Percentiles rank a stretch among this genome's conserved stretches.
Conservation (phyloP, 306 rosid species). For the Sechiopsis laciniata region DNA sequence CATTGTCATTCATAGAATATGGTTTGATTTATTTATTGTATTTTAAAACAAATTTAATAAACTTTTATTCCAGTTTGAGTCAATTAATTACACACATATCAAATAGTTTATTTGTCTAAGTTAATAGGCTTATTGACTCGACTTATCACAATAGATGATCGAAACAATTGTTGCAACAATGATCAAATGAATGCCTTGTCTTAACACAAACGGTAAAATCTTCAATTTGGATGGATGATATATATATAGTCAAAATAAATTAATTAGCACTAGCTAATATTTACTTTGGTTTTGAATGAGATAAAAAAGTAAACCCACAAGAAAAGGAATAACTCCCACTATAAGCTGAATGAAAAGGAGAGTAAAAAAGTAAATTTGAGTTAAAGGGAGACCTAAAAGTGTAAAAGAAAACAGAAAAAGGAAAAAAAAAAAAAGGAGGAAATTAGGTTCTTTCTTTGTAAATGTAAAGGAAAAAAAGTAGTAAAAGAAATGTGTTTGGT, state of each 20-base stretch:
- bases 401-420: background rate
- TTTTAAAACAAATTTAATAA: too few relatives aligned
- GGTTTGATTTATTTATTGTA: background rate
- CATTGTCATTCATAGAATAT: background rate
- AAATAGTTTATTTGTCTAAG: too few relatives aligned
- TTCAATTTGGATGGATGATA: background rate
- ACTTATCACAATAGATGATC: too few relatives aligned
- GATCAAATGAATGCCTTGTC: background rate
- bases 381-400: background rate
- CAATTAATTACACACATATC: too few relatives aligned
- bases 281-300: background rate
- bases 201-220: background rate
- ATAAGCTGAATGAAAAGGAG: background rate
- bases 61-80: too few relatives aligned
- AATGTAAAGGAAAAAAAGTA: background rate
- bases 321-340: too few relatives aligned
- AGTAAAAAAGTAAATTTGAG: background rate
- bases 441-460: background rate
- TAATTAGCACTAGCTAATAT: background rate
- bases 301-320: too few relatives aligned
- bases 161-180: too few relatives aligned
- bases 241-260: background rate
- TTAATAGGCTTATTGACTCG: too few relatives aligned
- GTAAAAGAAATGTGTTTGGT: too few relatives aligned
- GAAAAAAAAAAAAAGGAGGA: background rate